These are phyloP conservation scores for Betula pendula DNA, from an alignment of 306 rosid genomes.

Conservation along the genomic window DNA sequence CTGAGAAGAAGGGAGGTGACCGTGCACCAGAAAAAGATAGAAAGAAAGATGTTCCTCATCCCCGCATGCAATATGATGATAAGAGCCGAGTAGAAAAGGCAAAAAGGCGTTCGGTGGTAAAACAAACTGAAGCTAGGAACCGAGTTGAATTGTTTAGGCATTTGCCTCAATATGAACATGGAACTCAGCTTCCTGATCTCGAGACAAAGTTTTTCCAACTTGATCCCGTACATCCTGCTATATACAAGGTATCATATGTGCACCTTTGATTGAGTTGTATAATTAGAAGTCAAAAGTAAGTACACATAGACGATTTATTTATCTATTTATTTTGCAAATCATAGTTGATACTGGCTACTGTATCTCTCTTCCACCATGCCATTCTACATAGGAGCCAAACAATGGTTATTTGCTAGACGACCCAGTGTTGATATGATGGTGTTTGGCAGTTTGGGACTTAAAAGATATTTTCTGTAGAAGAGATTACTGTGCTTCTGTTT, in stretches of 20 bases:
- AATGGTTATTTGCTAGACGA: slow-evolving; percentile 6
- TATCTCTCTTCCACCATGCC: neutral
- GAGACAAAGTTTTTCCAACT: slow-evolving; percentile 57
- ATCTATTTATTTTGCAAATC: neutral
- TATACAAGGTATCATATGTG: slow-evolving; percentile 46
- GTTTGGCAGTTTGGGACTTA: neutral
- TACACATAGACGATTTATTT: neutral
- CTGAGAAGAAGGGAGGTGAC: slow-evolving; percentile 57
- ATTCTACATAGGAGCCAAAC: neutral
- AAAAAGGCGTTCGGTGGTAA: slow-evolving; percentile 59
- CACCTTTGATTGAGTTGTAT: neutral
- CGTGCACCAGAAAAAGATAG: slow-evolving; percentile 54
- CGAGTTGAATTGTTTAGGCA: slow-evolving; percentile 66
- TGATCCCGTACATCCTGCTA: slow-evolving; percentile 55
- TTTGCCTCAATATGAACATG: slow-evolving; percentile 66
- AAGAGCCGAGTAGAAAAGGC: slow-evolving; percentile 60
- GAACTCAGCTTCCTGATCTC: slow-evolving; percentile 63
- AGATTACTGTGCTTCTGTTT: slow-evolving; percentile 13
- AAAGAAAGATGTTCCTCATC: slow-evolving; percentile 67
- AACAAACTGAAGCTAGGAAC: slow-evolving; percentile 61
- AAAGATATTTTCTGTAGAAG: neutral
- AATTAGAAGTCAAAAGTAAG: neutral
- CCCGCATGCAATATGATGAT: slow-evolving; percentile 68
- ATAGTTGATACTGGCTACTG: neutral
- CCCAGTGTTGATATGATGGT: neutral